phyloP scores from a whole-genome alignment of 2,329 filamentous ascomycete genomes.

The Colletotrichum gloeosporioides region DNA sequence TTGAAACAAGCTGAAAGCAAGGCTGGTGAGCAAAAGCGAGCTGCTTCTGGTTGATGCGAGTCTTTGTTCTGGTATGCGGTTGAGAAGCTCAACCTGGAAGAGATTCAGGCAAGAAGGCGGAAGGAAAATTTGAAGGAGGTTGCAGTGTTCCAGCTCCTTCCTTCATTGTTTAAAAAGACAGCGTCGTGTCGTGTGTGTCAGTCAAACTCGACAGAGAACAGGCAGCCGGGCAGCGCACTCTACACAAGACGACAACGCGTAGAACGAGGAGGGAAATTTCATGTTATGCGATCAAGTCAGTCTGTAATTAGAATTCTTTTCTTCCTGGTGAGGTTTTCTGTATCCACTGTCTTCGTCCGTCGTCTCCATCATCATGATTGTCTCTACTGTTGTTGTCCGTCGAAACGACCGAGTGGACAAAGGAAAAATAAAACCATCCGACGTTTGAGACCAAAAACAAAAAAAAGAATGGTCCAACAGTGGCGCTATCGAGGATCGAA shows the following conservation, averaged over 20 bases:
- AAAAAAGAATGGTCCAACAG: background rate
- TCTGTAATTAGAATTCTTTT: background rate
- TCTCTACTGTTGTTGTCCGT: background rate
- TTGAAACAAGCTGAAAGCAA: background rate
- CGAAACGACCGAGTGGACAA: background rate
- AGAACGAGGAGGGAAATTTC: background rate
- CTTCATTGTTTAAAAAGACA: background rate
- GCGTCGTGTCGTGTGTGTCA: background rate
- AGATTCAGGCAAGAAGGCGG: background rate
- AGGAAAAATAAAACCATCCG: no score
- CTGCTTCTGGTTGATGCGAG: background rate
- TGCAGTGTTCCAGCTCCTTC: background rate
- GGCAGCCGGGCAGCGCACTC: background rate
- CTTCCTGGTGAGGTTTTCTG: background rate
- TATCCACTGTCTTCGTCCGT: background rate
- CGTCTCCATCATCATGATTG: background rate
- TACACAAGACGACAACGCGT: background rate
- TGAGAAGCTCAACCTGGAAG: background rate
- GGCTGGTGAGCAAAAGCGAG: fast-evolving
- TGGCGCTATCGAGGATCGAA: background rate
- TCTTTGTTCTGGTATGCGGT: background rate
- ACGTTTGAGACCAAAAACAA: background rate
- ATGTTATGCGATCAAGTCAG: background rate
- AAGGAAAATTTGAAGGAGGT: background rate
- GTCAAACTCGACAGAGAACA: background rate